A percentile compares a stretch with the other conserved stretches of the same genome.
phyloP scores from a whole-genome alignment of 2,329 filamentous ascomycete genomes.

The Ambrosiella beaveri region DNA sequence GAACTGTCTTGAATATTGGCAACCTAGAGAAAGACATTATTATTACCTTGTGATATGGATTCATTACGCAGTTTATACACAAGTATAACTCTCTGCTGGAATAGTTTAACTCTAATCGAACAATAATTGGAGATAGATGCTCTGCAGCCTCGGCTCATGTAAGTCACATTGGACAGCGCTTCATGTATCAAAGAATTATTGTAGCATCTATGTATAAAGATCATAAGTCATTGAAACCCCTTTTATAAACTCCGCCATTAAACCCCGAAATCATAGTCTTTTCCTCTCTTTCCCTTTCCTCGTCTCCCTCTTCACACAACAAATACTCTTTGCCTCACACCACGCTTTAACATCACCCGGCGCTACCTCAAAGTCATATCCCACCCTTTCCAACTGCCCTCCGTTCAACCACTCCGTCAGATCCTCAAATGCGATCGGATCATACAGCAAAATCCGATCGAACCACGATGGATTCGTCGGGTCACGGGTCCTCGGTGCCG shows the following conservation, averaged over 20 bases:
- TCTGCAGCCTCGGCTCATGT: not conserved
- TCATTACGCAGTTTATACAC: too few species aligned
- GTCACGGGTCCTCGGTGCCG: slow-evolving; percentile 32
- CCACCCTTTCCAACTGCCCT: slow-evolving; percentile 43
- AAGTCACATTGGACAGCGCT: not conserved
- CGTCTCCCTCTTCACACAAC: slow-evolving; percentile 56
- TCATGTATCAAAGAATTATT: not conserved
- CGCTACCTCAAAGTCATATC: slow-evolving; percentile 48
- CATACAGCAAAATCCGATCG: slow-evolving; percentile 86
- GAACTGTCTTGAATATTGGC: too few species aligned
- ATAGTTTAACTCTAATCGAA: not conserved
- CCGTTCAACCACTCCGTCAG: slow-evolving; percentile 68
- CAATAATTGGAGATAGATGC: not conserved
- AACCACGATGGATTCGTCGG: slow-evolving; percentile 52
- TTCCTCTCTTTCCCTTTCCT: slow-evolving; percentile 31
- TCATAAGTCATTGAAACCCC: not conserved
- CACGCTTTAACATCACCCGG: slow-evolving; percentile 60
- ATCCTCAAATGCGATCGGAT: slow-evolving; percentile 78
- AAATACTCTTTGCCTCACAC: slow-evolving; percentile 77
- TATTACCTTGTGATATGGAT: too few species aligned
- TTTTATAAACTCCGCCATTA: too few species aligned
- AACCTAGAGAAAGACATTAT: too few species aligned
- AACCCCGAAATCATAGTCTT: slow-evolving; percentile 10
- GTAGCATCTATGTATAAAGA: not conserved
- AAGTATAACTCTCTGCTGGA: too few species aligned